Percentiles rank a stretch among this genome's conserved stretches.
Conservation (phyloP, 2,329 filamentous ascomycete genomes). For the Ceratocystis cubensis region DNA sequence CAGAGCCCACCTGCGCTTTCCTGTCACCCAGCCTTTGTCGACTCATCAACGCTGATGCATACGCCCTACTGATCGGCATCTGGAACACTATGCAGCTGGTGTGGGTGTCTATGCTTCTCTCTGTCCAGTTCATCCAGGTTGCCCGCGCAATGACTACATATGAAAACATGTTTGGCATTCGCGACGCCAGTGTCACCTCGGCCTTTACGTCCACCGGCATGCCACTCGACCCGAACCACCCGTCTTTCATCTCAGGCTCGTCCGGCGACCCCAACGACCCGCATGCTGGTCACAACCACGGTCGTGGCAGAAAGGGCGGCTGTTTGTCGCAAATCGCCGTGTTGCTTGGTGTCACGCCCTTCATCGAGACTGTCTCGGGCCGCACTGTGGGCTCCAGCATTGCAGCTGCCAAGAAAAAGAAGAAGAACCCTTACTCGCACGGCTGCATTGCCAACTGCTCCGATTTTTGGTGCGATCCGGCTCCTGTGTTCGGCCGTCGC, state of each 20-base stretch:
- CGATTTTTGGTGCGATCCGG: slow-evolving; percentile 92
- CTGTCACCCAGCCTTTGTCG: slow-evolving; percentile 64
- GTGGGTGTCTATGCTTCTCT: slow-evolving; percentile 94
- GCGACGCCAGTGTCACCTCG: slow-evolving; percentile 51
- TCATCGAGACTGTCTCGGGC: slow-evolving; percentile 83
- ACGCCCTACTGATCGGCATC: slow-evolving; percentile 63
- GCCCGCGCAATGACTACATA: slow-evolving; percentile 89
- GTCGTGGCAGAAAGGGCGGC: slow-evolving; percentile 40
- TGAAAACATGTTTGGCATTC: slow-evolving; percentile 83
- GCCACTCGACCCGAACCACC: slow-evolving; percentile 54
- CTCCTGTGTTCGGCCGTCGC: slow-evolving; percentile 63
- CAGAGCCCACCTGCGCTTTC: slow-evolving; percentile 53
- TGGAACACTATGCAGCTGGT: slow-evolving; percentile 79
- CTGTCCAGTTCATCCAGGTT: slow-evolving; percentile 87
- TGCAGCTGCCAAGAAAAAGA: slow-evolving; percentile 36
- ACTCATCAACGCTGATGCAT: slow-evolving; percentile 67
- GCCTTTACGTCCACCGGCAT: slow-evolving; percentile 69
- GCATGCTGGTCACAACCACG: slow-evolving; percentile 34
- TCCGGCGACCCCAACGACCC: slow-evolving; percentile 32
- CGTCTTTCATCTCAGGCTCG: slow-evolving; percentile 42
- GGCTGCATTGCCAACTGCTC: slow-evolving; percentile 81
- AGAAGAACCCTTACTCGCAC: slow-evolving; percentile 70
- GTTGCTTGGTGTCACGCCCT: slow-evolving; percentile 81
- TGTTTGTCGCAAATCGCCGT: slow-evolving; percentile 70
- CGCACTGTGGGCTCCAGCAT: slow-evolving; percentile 35